phyloP scores from a whole-genome alignment of 139 green algal species.

The Micromonas pusilla region DNA sequence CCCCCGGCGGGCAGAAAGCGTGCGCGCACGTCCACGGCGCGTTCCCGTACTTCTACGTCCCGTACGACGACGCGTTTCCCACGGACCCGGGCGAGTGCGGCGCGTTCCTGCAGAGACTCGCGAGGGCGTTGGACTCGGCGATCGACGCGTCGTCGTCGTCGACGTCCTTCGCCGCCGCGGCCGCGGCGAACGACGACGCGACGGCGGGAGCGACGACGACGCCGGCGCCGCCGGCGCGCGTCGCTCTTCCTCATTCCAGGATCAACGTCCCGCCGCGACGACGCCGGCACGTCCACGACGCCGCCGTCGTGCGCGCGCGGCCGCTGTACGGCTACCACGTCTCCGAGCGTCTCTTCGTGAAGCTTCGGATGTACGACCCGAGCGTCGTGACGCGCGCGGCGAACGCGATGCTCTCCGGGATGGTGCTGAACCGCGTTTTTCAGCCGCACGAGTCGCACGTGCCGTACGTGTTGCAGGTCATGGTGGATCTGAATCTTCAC shows the following conservation, averaged over 20 bases:
- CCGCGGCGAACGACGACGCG: no score
- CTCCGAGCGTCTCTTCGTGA: constrained; percentile 6
- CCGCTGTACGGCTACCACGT: constrained; percentile 22
- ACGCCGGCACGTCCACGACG: constrained; percentile 2
- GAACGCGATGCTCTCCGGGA: neutral
- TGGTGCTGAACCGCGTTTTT: neutral
- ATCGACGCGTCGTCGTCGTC: neutral
- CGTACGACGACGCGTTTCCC: constrained; percentile 63
- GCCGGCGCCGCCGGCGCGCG: no score
- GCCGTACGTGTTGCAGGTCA: constrained; percentile 18
- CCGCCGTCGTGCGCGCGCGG: neutral
- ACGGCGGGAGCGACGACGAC: neutral
- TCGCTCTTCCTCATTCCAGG: neutral
- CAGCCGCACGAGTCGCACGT: constrained; percentile 27
- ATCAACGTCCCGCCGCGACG: no score
- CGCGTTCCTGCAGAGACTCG: neutral
- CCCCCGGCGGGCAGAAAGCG: constrained; percentile 69
- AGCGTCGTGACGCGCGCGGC: neutral
- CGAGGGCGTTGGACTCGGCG: neutral
- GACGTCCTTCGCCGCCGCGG: neutral
- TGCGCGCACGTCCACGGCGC: constrained; percentile 88
- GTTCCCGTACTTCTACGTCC: constrained; percentile 86
- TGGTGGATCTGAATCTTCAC: constrained; percentile 22
- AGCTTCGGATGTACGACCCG: neutral
- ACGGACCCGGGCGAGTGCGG: constrained; percentile 27